Evolutionary conservation across 306 rosid species (phyloP), one percentile per base, ranked within the genome.

Genomic region (Styphnolobium japonicum): DNA sequence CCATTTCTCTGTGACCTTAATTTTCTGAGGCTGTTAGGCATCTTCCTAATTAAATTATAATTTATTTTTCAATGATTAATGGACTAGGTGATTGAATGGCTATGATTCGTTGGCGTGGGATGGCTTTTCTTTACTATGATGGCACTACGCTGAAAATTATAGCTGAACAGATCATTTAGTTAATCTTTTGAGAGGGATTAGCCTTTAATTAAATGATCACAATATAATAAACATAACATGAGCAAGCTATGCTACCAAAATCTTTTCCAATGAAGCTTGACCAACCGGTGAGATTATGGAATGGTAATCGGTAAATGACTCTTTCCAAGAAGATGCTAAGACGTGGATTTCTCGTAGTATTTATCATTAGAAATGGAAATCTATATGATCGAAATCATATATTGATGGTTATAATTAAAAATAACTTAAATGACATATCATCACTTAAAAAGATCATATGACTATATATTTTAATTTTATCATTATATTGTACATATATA

Each of bases 11-110:
- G 57, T 45, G 75, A 11, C 67, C 79, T 68, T 15, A 61, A 82
- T 52, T 85, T 68, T 81, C 25, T 73, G 80, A 19, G 62, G 73
- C 67, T 65, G 11, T 56, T 66, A 27, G 21, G 81, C 86, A 83
- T 81, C 81, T 75, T 51, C 36, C 29, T 67, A 16, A 39, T 63
- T 76, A 75, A 31, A 67, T 71, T 42, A 75, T 78, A 60, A 56
- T 64, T 27, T 75, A 43, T 18, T 79, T 81, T 52, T 61, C 6
- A 14, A 39, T 36, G 29, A 34, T 78, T 75, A 62, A 39, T 67
- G 49, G 12, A 18, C 18, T 58, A 69, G 36, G 53, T 71, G 16
- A 82, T 69, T 82, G 71, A 70, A 71, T 16, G 45, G 67, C 33
- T 31, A 36, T 39, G 66, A 46, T 52, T 76, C 52, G 55, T 33